Percentiles rank a stretch among this genome's conserved stretches.
Evolutionary conservation across 495 filamentous ascomycete genomes (phyloP).

Genomic region (Cercophora newfieldiana): DNA sequence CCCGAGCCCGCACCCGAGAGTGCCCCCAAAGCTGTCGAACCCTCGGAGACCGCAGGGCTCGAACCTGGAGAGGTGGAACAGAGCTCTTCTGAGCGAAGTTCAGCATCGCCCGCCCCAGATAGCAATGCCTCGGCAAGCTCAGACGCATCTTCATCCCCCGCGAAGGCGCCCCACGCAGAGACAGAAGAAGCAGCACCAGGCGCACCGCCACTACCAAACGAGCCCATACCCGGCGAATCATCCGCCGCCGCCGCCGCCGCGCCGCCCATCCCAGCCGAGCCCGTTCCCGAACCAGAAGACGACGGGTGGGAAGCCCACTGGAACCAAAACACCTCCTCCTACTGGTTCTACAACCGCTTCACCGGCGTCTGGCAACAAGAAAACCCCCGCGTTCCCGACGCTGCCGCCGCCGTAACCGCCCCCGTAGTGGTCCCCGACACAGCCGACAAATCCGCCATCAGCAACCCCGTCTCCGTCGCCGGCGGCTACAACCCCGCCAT

Average conservation of each 20-base stretch:
- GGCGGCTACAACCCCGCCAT: slow-evolving; percentile 94
- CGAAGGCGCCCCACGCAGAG: background rate
- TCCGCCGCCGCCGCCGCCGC: background rate
- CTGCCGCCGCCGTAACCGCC: slow-evolving; percentile 21
- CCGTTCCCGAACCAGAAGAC: slow-evolving; percentile 49
- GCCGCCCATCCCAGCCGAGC: slow-evolving; percentile 34
- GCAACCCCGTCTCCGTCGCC: slow-evolving; percentile 37
- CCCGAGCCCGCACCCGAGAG: slow-evolving; percentile 4
- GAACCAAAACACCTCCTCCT: slow-evolving; percentile 69
- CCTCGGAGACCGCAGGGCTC: background rate
- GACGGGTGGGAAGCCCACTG: slow-evolving; percentile 90
- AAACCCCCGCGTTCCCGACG: slow-evolving; percentile 75
- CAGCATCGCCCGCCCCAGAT: background rate
- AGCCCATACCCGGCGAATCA: background rate
- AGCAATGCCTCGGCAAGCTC: background rate
- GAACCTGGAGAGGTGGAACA: slow-evolving; percentile 15
- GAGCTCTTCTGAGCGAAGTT: slow-evolving; percentile 6
- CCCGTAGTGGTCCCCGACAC: slow-evolving; percentile 35
- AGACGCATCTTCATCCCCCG: background rate
- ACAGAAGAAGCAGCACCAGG: background rate
- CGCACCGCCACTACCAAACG: background rate
- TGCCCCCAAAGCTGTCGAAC: background rate
- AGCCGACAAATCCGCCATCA: slow-evolving; percentile 24
- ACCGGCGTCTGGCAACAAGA: slow-evolving; percentile 79
- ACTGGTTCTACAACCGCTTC: slow-evolving; percentile 89